These are phyloP conservation scores for Marchantia paleacea DNA, from an alignment of 225 moss, liverwort and hornwort species.

Conservation along the genomic window DNA sequence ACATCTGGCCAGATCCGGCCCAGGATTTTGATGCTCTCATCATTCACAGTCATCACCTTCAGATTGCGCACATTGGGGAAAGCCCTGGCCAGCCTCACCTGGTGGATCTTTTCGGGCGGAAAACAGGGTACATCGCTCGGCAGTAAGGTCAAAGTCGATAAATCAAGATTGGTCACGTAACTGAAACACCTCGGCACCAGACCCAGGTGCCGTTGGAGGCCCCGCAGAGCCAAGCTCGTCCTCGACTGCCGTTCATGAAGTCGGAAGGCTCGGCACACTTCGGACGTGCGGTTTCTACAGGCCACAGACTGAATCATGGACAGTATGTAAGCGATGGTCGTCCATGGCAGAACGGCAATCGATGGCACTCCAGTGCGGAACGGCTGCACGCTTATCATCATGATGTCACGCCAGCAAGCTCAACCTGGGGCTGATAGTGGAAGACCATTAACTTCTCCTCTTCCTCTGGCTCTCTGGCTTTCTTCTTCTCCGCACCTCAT, in stretches of 20 bases:
- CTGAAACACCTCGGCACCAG: slow-evolving; percentile 35
- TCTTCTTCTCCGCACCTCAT: neutral
- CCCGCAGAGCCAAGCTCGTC: slow-evolving; percentile 19
- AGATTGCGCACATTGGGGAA: slow-evolving; percentile 33
- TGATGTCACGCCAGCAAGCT: neutral
- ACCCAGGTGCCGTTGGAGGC: slow-evolving; percentile 26
- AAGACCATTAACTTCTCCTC: neutral
- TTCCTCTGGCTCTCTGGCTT: too few species aligned
- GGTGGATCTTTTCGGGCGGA: slow-evolving; percentile 14
- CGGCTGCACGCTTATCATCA: slow-evolving; percentile 23
- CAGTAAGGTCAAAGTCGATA: slow-evolving; percentile 31
- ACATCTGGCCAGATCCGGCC: slow-evolving; percentile 31
- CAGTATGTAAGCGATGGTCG: slow-evolving; percentile 25
- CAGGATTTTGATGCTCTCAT: slow-evolving; percentile 21
- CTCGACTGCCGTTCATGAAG: slow-evolving; percentile 33
- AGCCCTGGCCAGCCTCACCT: slow-evolving; percentile 28
- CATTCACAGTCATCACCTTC: slow-evolving; percentile 28
- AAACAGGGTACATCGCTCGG: slow-evolving; percentile 25
- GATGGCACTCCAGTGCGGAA: slow-evolving; percentile 26
- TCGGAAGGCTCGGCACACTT: slow-evolving; percentile 41
- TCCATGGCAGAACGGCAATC: slow-evolving; percentile 31
- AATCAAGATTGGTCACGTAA: slow-evolving; percentile 32
- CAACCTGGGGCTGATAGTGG: neutral
- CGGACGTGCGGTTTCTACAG: slow-evolving; percentile 33
- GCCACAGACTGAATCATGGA: slow-evolving; percentile 21